Base-by-base conservation (phyloP, 2,329 filamentous ascomycete species). In the Aspergillus vadensis region DNA sequence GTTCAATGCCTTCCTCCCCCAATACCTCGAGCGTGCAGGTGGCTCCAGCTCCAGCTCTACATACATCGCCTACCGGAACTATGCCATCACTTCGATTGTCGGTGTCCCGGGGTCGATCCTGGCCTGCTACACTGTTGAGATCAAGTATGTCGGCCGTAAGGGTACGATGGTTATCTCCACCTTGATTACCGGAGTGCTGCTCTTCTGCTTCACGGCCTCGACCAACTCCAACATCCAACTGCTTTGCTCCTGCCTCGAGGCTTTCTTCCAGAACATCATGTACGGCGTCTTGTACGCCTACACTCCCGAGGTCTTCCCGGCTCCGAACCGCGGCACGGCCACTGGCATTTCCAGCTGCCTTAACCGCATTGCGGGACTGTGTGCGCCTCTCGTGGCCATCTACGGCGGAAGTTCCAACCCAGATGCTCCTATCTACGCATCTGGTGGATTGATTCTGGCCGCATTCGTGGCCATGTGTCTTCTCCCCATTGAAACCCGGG, bases 1-100 rank as follows among this genome's bases (percentile, higher is more conserved):
- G 1, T 96, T 94, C 83, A 95, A 95, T 75, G 89, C 90, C 55
- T 96, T 96, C 77, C 82, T 96, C n/a, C 92, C 92, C 0, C 90
- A 95, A 67, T 95, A 95, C 71, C 85, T 96, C 61, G 85, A 87
- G 23, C 84, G 86, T 58, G 83, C 85, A 25, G 79, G 79, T 10
- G 70, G 67, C 7, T 64, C 70, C 14, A 77, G 77, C 52, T 64
- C 67, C 5, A 76, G 75, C 17, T 70, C 77, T 12, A 72, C 74
- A 17, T 71, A 74, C 51, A 74, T 77, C 36, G 80, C 76, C 51
- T 96, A 95, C 79, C 88, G 90, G 62, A 91, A 92, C 81, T 94
- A 92, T 74, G 88, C 88, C 73, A 92, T 96, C 73, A 91, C 90
- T 15, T 90, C 89, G 43, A 79, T 91, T 39, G 85, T 88, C 51